Evolutionary conservation across 2,329 filamentous ascomycete genomes (phyloP), one percentile per base, ranked within the genome.

Genomic region (Pseudogymnoascus sp.): DNA sequence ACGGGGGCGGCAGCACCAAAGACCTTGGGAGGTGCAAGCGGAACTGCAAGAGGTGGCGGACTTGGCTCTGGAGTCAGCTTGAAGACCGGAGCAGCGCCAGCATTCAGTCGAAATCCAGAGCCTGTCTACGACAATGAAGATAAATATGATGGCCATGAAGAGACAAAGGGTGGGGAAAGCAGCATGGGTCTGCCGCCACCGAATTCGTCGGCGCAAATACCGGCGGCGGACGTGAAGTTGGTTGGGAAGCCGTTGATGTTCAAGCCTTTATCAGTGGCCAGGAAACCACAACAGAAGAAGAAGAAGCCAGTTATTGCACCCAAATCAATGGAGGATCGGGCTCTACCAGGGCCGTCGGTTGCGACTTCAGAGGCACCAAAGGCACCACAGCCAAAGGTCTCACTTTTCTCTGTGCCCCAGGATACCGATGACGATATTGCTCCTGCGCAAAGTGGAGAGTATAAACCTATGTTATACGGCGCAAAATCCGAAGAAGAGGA

Each of bases 71-170:
- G 85, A 1, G 78, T 95, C 58, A 89, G 83, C 68, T 72, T 97
- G 63, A 94, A 90, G 77, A 97, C 92, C 7, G 91, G 90, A 20
- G 85, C 89, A 6, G 84, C 89, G 61, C 89, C 91, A 20, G 91
- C 88, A 0, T 97, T 97, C 71, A 87, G 82, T 71, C 81, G 92
- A 61, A 82, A 83, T 30, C 71, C 71, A 9, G 74, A 70, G 39
- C 60, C 66, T 9, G 18, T 37, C n/a, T 36, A 25, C 28, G 38
- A 41, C 14, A 63, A 65, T 43, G 64, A 61, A 15, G 63, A 68
- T 53, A 58, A 64, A 50, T 41, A 38, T 6, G 69, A 68, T 12
- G 65, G 62, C 5, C 66, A 62, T 14, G 72, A 66, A 6, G 69
- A 68, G 1, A 65, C 66, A 2, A 66, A 66, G 1, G 68, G 64